A percentile compares a stretch with the other conserved stretches of the same genome.
Conservation (phyloP, 129 eudicot species). For the Erigeron canadensis region DNA sequence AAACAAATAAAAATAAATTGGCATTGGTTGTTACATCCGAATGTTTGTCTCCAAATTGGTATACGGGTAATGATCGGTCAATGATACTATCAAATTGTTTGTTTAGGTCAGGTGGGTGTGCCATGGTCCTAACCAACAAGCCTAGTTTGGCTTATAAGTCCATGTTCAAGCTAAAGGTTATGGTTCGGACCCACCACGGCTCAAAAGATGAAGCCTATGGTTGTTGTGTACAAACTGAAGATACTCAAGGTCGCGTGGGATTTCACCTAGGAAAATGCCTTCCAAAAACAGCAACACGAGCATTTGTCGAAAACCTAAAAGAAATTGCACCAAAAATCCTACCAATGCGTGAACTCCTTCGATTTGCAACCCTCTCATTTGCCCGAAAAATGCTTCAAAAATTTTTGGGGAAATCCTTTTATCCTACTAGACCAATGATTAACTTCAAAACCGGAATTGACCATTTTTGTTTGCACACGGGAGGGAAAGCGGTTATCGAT, state of each 20-base stretch:
- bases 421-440: conserved; percentile 43
- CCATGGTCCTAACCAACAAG: conserved; percentile 68
- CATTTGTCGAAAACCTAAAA: conserved; percentile 69
- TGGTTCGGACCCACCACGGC: conserved; percentile 90
- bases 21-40: conserved; percentile 86
- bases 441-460: conserved; percentile 81
- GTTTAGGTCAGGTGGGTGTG: conserved; percentile 84
- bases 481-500: conserved; percentile 95
- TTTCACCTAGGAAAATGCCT: conserved; percentile 66
- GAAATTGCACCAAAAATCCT: conserved; percentile 65
- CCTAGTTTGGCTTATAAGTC: conserved; percentile 35
- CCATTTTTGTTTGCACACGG: conserved; percentile 90
- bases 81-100: conserved; percentile 83
- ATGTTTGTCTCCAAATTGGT: conserved; percentile 80
- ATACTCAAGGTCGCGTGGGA: conserved; percentile 53
- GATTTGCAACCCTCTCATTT: conserved; percentile 35
- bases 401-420: conserved; percentile 33
- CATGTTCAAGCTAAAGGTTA: conserved; percentile 65
- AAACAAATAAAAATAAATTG: conserved; percentile 32
- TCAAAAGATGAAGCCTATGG: conserved; percentile 66
- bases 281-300: conserved; percentile 87
- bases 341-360: conserved; percentile 61
- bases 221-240: conserved; percentile 73
- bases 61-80: conserved; percentile 73
- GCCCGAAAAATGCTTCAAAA: conserved; percentile 31